Base-by-base conservation (phyloP, 2,329 filamentous ascomycete genomes). In the Colletotrichum lini region DNA sequence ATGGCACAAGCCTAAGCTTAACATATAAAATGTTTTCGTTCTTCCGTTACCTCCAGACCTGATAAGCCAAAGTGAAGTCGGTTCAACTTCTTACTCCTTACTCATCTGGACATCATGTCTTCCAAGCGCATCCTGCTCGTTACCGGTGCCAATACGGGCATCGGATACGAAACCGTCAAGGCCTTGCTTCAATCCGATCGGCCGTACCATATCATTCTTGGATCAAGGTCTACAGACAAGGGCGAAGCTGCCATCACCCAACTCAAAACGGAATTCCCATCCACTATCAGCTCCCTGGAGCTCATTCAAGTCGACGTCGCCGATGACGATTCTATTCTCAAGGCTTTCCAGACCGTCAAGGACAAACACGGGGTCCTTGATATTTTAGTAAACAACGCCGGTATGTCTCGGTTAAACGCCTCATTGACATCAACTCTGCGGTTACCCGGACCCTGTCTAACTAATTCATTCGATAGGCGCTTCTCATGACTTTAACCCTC, bases 91-190 rank as follows among this genome's bases (percentile, higher is more conserved):
- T 35, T 9, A 35, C 30, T 35, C 8, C 30, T 35, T 35, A 35
- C 8, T 35, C 30, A 8, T 35, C 30, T 35, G 30, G 30, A 9
- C 21, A 26, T n/a, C 23, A 71, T 73, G 71, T 45, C 67, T 9
- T 67, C 67, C 16, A 70, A 73, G 38, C 62, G 67, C 10, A 80
- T 88, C 70, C 77, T 90, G n/a, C 78, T 91, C 53, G 85, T 91
- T 73, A 91, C 90, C 2, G 90, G 90, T 45, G 89, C 83, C 71
- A 91, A 90, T 74, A 90, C 86, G 0, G 90, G 90, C 18, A 84
- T 92, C 23, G 90, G 91, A 3, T 86, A 85, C 47, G 86, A 92
- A 73, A 84, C 82, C 9, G 85, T 91, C 60, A 89, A 87, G 72
- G 85, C 88, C 1, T 80, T 92, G 0, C 80, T 84, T 54, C 73